Base-by-base conservation (phyloP, 495 filamentous ascomycete species). In the Apodospora peruviana region DNA sequence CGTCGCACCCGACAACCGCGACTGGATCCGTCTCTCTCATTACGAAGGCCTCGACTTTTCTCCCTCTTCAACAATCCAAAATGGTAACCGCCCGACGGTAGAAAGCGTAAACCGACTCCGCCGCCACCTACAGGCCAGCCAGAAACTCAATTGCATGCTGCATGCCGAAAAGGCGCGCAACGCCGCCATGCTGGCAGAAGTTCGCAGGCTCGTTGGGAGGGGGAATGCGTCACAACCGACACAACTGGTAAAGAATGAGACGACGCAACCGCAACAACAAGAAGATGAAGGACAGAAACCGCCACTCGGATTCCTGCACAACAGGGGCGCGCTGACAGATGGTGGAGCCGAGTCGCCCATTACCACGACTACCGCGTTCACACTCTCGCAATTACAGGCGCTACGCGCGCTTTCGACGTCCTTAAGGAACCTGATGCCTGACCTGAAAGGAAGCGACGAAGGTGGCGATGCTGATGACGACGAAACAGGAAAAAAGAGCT, bases 1-100 rank as follows among this genome's bases (percentile, higher is more conserved):
- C 9, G 81, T 96, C 25, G 49, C 59, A 21, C 81, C 82, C 1
- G 87, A 87, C 32, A 65, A 95, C 44, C 77, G 82, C 56, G 68
- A 74, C 32, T 95, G 86, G 83, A 82, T 97, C 48, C 75, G 82
- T 43, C 70, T 98, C 46, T 80, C 78, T 40, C 91, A 96, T 77
- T 96, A 98, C 68, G 83, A 90, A 70, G 60, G 77, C 18, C 57
- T 75, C 39, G 66, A 67, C 34, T 65, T 69, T 39, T 21, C 22
- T 14, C 32, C 10, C 10, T 21, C 23, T 20, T 20, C 9, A n/a
- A 2, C 22, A 18, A 40, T 2, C 5, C n/a, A 4, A 8, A 27
- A n/a, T 7, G 43, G 38, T 20, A 71, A 76, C 55, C 62, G 56
- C 5, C 82, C 81, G 22, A 86, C 71, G 20, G 72, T 74, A 17